Evolutionary conservation across 148 eudicot species (phyloP).

Genomic region (Diospyros lotus): DNA sequence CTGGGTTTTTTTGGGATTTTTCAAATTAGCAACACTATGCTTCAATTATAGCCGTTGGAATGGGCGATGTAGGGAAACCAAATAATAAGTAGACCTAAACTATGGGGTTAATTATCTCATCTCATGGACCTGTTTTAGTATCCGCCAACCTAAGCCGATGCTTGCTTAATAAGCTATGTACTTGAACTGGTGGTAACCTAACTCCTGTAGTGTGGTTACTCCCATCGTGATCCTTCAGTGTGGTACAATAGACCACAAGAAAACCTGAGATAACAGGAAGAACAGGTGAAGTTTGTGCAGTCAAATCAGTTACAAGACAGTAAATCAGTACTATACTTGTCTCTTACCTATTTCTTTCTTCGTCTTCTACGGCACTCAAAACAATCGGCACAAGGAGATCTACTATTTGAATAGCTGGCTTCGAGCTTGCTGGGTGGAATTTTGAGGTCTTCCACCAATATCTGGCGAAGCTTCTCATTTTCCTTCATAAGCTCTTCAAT

Average conservation of each 20-base stretch:
- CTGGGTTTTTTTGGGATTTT: no score
- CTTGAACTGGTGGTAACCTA: background rate
- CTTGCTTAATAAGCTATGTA: background rate
- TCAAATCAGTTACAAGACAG: background rate
- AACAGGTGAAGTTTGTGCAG: background rate
- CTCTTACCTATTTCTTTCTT: constrained; percentile 40
- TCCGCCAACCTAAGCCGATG: background rate
- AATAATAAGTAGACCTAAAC: background rate
- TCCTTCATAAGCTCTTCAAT: constrained; percentile 83
- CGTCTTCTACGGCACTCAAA: constrained; percentile 80
- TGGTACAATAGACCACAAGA: background rate
- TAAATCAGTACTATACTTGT: background rate
- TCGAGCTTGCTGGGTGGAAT: constrained; percentile 57
- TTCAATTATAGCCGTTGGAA: no score
- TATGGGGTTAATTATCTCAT: background rate
- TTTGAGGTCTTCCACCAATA: constrained; percentile 80
- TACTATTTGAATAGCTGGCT: constrained; percentile 29
- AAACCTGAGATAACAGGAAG: background rate
- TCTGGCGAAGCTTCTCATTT: constrained; percentile 73
- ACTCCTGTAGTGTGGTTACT: background rate
- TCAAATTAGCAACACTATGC: no score
- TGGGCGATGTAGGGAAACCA: no score
- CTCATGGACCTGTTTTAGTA: background rate
- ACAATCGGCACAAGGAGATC: constrained; percentile 62
- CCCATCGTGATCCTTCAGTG: background rate